Evolutionary conservation across 2,329 filamentous ascomycete species (phyloP).

Genomic region (Epichloe sibirici): DNA sequence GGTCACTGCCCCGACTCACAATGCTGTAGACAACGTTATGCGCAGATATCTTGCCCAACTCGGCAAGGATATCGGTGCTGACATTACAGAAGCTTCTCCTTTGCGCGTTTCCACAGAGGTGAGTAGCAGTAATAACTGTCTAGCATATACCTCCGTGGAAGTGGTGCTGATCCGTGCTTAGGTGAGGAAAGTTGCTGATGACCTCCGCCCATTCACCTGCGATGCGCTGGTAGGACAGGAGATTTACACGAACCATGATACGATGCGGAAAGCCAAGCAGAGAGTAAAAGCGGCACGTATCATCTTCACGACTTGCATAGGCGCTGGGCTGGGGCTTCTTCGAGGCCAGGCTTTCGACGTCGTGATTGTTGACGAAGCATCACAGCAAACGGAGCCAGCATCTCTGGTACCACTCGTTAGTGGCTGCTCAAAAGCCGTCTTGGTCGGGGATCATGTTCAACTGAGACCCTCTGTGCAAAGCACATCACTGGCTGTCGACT

Average conservation of each 20-base stretch:
- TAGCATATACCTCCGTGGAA: background rate
- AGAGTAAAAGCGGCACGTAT: background rate
- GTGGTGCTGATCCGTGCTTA: background rate
- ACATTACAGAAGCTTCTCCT: background rate
- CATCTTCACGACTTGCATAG: background rate
- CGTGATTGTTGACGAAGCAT: slow-evolving; percentile 34
- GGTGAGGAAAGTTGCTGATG: background rate
- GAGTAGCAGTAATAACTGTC: background rate
- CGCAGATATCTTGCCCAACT: background rate
- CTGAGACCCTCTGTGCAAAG: slow-evolving; percentile 29
- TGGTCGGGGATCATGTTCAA: slow-evolving; percentile 35
- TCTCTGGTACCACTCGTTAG: slow-evolving; percentile 29
- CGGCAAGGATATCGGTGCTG: background rate
- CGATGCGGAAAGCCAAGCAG: background rate
- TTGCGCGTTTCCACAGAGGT: background rate
- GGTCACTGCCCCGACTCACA: background rate
- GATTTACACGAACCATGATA: background rate
- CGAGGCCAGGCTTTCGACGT: background rate
- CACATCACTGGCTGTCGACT: slow-evolving; percentile 5
- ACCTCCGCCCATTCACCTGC: background rate
- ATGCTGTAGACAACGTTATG: background rate
- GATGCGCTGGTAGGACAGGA: background rate
- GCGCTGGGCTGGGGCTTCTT: background rate
- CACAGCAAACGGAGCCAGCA: slow-evolving; percentile 31
- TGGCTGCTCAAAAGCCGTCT: slow-evolving; percentile 27